Percentiles rank a stretch among this genome's conserved stretches.
Evolutionary conservation across 495 filamentous ascomycete species (phyloP).

Genomic region (Penicillium atrosanguineum): DNA sequence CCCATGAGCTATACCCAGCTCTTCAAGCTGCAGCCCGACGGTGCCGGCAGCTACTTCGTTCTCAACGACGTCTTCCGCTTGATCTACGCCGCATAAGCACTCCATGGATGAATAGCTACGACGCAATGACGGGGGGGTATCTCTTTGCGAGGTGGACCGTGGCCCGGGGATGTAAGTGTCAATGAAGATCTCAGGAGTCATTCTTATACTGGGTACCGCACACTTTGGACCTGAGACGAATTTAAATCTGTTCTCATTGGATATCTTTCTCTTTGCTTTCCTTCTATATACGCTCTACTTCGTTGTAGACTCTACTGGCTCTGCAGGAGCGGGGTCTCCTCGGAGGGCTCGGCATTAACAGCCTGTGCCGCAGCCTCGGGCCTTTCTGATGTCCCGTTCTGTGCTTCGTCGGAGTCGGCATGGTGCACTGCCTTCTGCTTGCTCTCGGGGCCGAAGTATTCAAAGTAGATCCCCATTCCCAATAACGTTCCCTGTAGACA

Average conservation of each 20-base stretch:
- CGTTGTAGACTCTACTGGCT: slow-evolving; percentile 17
- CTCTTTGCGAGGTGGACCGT: slow-evolving; percentile 5
- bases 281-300: slow-evolving; percentile 2
- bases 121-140: slow-evolving; percentile 20
- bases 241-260: slow-evolving; percentile 1
- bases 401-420: slow-evolving; percentile 34
- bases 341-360: slow-evolving; percentile 38
- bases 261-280: slow-evolving; percentile 1
- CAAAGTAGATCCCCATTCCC: slow-evolving; percentile 76
- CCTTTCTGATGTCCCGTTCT: slow-evolving; percentile 26
- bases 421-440: slow-evolving; percentile 31
- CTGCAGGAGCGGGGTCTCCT: slow-evolving; percentile 47
- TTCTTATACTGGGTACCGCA: neutral
- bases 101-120: slow-evolving; percentile 10
- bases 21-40: slow-evolving; percentile 76
- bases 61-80: slow-evolving; percentile 92
- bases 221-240: slow-evolving; percentile 1
- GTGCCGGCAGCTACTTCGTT: slow-evolving; percentile 71
- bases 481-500: slow-evolving; percentile 81
- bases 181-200: slow-evolving; percentile 3
- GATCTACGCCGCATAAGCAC: slow-evolving; percentile 50
- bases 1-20: slow-evolving; percentile 84
- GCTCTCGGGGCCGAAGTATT: slow-evolving; percentile 45
- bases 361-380: slow-evolving; percentile 13
- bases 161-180: neutral